Conservation (phyloP, 108 stramenopile species). For the Cylindrotheca closterium region DNA sequence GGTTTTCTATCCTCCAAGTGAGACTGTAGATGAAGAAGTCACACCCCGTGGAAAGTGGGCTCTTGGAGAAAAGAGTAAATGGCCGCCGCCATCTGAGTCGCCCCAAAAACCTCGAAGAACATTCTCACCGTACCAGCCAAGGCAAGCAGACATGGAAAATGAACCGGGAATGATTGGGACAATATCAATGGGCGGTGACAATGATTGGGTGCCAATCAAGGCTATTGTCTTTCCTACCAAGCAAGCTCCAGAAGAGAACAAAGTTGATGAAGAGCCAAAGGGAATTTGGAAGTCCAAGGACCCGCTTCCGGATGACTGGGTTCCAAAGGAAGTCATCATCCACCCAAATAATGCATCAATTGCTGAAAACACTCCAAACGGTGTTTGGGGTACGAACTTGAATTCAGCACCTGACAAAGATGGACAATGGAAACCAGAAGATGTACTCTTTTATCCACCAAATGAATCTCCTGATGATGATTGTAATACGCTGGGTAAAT, state of each 20-base stretch:
- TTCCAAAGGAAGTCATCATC: neutral
- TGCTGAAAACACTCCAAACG: constrained; percentile 10
- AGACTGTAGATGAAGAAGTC: constrained; percentile 3
- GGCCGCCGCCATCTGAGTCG: constrained; percentile 11
- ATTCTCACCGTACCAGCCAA: too few relatives aligned
- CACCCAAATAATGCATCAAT: neutral
- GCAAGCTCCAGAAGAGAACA: neutral
- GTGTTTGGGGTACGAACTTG: constrained; percentile 8
- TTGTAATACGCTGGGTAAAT: constrained; percentile 10
- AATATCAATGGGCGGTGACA: neutral
- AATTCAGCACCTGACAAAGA: neutral
- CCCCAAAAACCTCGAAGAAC: too few relatives aligned
- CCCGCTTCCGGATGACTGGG: neutral
- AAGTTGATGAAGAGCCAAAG: neutral
- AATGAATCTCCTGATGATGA: constrained; percentile 4
- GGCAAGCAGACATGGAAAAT: neutral
- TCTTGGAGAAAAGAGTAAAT: neutral
- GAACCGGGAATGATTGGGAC: too few relatives aligned
- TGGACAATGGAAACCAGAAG: constrained; percentile 5
- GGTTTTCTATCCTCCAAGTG: constrained; percentile 8
- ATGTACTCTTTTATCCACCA: constrained; percentile 20
- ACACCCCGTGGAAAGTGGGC: constrained; percentile 19
- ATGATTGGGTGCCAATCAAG: too few relatives aligned
- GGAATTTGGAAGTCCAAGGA: neutral
- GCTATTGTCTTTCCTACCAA: neutral